Conservation (phyloP, 1,284 basidiomycete species). For the Bondarzewia mesenterica region DNA sequence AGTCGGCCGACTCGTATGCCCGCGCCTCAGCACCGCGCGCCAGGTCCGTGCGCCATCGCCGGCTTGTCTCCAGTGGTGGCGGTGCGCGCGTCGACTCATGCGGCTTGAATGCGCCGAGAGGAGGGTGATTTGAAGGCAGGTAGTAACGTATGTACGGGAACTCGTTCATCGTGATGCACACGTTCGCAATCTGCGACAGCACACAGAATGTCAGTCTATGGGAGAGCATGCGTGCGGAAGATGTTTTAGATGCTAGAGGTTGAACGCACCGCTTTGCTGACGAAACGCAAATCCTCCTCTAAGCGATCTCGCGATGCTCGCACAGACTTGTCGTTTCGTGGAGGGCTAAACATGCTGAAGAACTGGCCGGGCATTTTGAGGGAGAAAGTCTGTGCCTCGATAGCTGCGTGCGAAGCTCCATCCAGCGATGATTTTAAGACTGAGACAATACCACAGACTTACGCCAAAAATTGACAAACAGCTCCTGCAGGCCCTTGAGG, state of each 20-base stretch:
- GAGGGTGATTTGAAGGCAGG: slow-evolving; percentile 74
- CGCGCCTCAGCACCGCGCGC: slow-evolving; percentile 60
- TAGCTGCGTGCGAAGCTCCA: slow-evolving; percentile 37
- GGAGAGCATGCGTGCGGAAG: slow-evolving; percentile 7
- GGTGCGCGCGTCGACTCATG: slow-evolving; percentile 48
- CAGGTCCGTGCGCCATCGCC: slow-evolving; percentile 67
- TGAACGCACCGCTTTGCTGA: slow-evolving; percentile 51
- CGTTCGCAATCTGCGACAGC: slow-evolving; percentile 67
- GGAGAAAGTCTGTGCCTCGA: slow-evolving; percentile 81
- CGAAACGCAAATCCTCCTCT: slow-evolving; percentile 78
- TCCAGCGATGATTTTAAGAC: background rate
- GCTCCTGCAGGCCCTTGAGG: slow-evolving; percentile 69
- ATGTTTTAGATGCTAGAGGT: background rate
- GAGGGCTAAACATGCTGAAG: slow-evolving; percentile 82
- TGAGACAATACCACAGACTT: slow-evolving; percentile 19
- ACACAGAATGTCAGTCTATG: background rate
- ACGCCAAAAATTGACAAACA: slow-evolving; percentile 90
- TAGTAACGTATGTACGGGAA: slow-evolving; percentile 95
- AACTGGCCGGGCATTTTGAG: slow-evolving; percentile 71
- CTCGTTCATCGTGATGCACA: slow-evolving; percentile 90
- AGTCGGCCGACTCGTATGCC: slow-evolving; percentile 55
- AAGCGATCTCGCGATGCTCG: slow-evolving; percentile 57
- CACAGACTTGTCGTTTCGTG: slow-evolving; percentile 56
- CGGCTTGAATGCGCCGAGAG: slow-evolving; percentile 80
- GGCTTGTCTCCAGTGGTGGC: slow-evolving; percentile 52